Conservation (phyloP, 345 rosid genomes). For the Barbarea vulgaris region DNA sequence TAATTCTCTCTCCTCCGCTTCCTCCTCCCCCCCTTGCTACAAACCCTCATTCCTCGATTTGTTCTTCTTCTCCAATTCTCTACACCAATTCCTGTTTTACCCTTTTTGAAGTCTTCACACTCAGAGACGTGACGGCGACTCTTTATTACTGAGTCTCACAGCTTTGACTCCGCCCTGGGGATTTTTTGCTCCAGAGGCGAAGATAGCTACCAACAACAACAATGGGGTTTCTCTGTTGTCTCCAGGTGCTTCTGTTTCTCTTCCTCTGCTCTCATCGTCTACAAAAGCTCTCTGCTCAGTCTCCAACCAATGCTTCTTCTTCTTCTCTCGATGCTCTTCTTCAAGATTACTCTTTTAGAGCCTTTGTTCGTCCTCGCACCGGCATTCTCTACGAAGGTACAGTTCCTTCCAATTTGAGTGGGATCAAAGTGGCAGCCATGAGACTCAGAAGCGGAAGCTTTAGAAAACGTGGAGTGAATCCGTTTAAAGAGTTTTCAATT, state of each 20-base stretch:
- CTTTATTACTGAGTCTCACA: constrained; percentile 39
- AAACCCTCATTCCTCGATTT: constrained; percentile 33
- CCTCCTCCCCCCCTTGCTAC: constrained; percentile 11
- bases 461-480: constrained; percentile 50
- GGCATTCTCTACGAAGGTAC: constrained; percentile 61
- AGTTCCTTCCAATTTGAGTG: constrained; percentile 69
- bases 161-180: constrained; percentile 41
- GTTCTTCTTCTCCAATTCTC: constrained; percentile 25
- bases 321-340: constrained; percentile 79
- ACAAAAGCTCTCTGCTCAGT: constrained; percentile 35
- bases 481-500: constrained; percentile 64
- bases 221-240: constrained; percentile 69
- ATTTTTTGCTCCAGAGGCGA: constrained; percentile 33
- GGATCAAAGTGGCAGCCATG: constrained; percentile 72
- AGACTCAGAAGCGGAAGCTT: constrained; percentile 93
- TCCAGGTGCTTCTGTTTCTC: constrained; percentile 51
- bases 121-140: constrained; percentile 43
- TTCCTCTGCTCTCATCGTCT: constrained; percentile 26
- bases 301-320: constrained; percentile 45
- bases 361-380: constrained; percentile 70
- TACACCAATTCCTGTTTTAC: neutral
- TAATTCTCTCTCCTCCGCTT: constrained; percentile 38
- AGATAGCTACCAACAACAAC: constrained; percentile 37
- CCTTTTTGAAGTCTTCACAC: neutral
- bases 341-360: constrained; percentile 77